Evolutionary conservation across 768 basidiomycete species (phyloP).

Genomic region (Cantharellus anzutake): DNA sequence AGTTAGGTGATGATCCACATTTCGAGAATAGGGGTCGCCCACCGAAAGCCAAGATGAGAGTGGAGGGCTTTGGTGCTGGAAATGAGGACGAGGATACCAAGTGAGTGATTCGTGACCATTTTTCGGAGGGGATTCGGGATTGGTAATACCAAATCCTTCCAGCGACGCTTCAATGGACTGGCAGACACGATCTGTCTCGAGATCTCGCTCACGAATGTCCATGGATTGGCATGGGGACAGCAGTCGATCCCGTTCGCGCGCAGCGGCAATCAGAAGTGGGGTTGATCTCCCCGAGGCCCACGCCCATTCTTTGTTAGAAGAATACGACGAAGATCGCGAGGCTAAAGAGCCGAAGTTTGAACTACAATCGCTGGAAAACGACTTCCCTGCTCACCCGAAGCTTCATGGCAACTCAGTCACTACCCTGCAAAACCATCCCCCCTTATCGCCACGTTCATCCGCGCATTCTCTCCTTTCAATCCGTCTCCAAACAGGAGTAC

Average conservation of each 20-base stretch:
- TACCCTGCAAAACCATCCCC: too few relatives aligned
- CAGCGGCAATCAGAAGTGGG: slow-evolving; percentile 6
- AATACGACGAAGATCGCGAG: slow-evolving; percentile 6
- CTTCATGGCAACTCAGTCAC: too few relatives aligned
- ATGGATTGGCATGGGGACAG: slow-evolving; percentile 24
- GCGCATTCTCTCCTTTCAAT: too few relatives aligned
- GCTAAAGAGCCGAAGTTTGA: not conserved
- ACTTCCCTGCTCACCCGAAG: too few relatives aligned
- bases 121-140: not conserved
- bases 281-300: slow-evolving; percentile 17
- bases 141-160: not conserved
- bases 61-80: slow-evolving; percentile 10
- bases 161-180: slow-evolving; percentile 65
- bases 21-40: not conserved
- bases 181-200: slow-evolving; percentile 33
- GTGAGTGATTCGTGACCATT: slow-evolving; percentile 26
- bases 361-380: too few relatives aligned
- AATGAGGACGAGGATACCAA: slow-evolving; percentile 43
- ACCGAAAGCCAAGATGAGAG: slow-evolving; percentile 1
- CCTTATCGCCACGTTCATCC: too few relatives aligned
- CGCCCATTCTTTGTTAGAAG: slow-evolving; percentile 17
- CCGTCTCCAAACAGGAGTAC: too few relatives aligned
- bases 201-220: slow-evolving; percentile 16
- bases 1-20: not conserved
- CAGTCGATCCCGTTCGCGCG: slow-evolving; percentile 73